Conservation (phyloP, 805 yeast species). For the Monosporozyma servazzii region DNA sequence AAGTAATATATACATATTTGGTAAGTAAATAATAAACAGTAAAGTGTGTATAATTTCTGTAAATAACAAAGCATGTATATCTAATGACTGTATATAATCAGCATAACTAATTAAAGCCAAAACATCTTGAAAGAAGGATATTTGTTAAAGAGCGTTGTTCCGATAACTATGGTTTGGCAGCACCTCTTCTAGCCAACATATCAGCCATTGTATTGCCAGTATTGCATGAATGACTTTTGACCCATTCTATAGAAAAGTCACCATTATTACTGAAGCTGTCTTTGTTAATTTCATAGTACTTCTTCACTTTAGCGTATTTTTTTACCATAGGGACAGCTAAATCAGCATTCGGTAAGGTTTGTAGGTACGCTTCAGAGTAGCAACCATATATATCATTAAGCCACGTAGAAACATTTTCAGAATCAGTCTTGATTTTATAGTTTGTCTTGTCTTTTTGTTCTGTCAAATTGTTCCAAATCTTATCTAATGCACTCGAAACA, state of each 20-base stretch:
- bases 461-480: conserved; percentile 28
- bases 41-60: background rate
- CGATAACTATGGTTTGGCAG: conserved; percentile 23
- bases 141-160: too few relatives aligned
- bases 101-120: background rate
- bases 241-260: conserved; percentile 45
- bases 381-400: conserved; percentile 46
- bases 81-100: background rate
- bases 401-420: conserved; percentile 52
- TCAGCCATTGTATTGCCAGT: conserved; percentile 76
- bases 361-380: conserved; percentile 40
- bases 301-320: conserved; percentile 36
- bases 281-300: conserved; percentile 26
- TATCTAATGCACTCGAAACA: conserved; percentile 43
- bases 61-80: background rate
- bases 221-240: conserved; percentile 61
- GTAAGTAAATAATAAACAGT: conserved; percentile 7
- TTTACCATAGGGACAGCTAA: conserved; percentile 31
- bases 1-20: conserved; percentile 20
- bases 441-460: conserved; percentile 9
- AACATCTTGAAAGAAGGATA: background rate
- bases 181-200: conserved; percentile 58
- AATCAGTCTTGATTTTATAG: conserved; percentile 55
- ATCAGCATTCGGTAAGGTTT: conserved; percentile 22
- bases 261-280: conserved; percentile 27